Percentiles rank a stretch among this genome's conserved stretches.
Evolutionary conservation across 1,139 yeast species (phyloP).

Genomic region (Kodamaea arcana): DNA sequence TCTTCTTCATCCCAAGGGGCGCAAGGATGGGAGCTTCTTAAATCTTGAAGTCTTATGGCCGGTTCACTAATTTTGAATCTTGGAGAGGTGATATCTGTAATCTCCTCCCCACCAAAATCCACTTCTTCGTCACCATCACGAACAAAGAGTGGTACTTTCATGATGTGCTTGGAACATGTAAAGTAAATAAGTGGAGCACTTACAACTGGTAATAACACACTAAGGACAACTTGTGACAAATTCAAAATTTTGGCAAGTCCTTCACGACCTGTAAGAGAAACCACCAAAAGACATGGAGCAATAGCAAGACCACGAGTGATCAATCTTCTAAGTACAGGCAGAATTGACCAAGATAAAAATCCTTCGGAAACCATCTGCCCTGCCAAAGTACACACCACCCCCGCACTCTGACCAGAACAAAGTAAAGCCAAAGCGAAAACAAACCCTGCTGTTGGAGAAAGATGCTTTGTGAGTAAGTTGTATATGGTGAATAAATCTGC

Average conservation of each 20-base stretch:
- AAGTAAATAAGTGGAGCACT: conserved; percentile 87
- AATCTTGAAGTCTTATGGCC: conserved; percentile 41
- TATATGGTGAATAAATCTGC: conserved; percentile 90
- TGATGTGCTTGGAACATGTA: conserved; percentile 67
- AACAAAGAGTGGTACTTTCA: conserved; percentile 61
- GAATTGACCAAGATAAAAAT: conserved; percentile 76
- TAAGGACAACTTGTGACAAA: conserved; percentile 82
- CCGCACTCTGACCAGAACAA: conserved; percentile 97
- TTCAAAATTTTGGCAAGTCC: conserved; percentile 82
- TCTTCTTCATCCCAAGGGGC: conserved; percentile 42
- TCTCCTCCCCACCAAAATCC: conserved; percentile 19
- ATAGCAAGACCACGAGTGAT: conserved; percentile 83
- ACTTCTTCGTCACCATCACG: conserved; percentile 30
- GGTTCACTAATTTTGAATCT: conserved; percentile 33
- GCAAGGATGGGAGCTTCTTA: conserved; percentile 44
- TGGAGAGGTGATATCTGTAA: conserved; percentile 1
- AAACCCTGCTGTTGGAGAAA: conserved; percentile 89
- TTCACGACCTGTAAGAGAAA: conserved; percentile 72
- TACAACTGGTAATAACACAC: conserved; percentile 80
- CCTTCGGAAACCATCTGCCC: conserved; percentile 98
- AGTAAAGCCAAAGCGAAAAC: conserved; percentile 88
- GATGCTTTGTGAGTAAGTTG: conserved; percentile 62
- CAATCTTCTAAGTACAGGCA: conserved; percentile 82
- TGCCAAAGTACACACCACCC: conserved; percentile 94
- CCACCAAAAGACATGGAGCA: conserved; percentile 81